Percentiles rank a stretch among this genome's conserved stretches.
These are phyloP conservation scores for Lactifluus pinguis DNA, from an alignment of 768 basidiomycete species.

Conservation along the genomic window DNA sequence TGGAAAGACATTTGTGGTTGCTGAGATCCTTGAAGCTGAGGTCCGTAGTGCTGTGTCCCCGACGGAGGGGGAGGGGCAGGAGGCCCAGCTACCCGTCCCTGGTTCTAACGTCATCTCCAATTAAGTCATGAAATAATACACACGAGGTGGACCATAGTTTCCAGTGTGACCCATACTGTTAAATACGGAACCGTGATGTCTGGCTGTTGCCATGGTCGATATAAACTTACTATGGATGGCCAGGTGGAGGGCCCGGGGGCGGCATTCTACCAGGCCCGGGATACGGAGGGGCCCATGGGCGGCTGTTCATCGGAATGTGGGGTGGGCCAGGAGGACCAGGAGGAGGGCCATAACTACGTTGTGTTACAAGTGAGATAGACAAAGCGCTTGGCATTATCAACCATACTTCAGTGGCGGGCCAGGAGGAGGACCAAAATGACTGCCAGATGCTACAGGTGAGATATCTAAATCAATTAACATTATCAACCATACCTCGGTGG, in stretches of 20 bases:
- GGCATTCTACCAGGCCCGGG: not conserved
- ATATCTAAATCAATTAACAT: not conserved
- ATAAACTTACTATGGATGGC: conserved; percentile 15
- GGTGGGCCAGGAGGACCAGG: conserved; percentile 8
- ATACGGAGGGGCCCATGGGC: conserved; percentile 17
- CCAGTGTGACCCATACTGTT: conserved; percentile 7
- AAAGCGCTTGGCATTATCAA: too few species aligned
- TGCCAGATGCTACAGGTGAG: not conserved
- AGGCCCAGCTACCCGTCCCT: conserved; percentile 21
- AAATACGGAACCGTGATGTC: not conserved
- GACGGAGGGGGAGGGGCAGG: conserved; percentile 27
- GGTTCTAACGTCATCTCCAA: not conserved
- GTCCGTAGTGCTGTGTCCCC: conserved; percentile 37
- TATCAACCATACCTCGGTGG: conserved; percentile 14
- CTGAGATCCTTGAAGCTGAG: conserved; percentile 29
- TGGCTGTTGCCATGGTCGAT: not conserved
- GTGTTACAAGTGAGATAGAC: too few species aligned
- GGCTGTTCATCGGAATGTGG: conserved; percentile 2
- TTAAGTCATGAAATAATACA: not conserved
- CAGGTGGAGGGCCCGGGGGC: conserved; percentile 14
- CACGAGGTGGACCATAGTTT: conserved; percentile 23
- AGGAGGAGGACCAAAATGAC: not conserved
- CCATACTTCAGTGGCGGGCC: not conserved
- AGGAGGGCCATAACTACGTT: too few species aligned
- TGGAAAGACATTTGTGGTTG: conserved; percentile 39